Evolutionary conservation across 495 filamentous ascomycete species (phyloP).

Genomic region (Penicillium herquei): DNA sequence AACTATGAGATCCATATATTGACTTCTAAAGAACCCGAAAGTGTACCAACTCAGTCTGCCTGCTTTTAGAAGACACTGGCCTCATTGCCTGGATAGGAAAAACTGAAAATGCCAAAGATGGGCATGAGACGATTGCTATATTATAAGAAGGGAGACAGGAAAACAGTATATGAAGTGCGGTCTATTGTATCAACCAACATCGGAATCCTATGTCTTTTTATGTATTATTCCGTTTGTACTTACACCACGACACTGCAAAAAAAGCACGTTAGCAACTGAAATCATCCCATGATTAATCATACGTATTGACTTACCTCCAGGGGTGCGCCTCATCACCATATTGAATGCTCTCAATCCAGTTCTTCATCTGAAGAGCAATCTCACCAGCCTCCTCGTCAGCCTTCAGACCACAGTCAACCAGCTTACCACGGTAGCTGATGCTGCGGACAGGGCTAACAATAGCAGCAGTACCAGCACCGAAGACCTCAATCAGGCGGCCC

Average conservation of each 20-base stretch:
- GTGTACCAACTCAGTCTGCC: too few species aligned
- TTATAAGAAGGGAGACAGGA: too few species aligned
- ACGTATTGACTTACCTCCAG: slow-evolving; percentile 61
- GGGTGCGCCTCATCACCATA: slow-evolving; percentile 89
- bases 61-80: too few species aligned
- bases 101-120: too few species aligned
- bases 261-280: slow-evolving; percentile 13
- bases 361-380: slow-evolving; percentile 81
- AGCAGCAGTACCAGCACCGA: slow-evolving; percentile 88
- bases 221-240: not conserved
- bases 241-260: slow-evolving; percentile 29
- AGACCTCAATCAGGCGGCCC: slow-evolving; percentile 85
- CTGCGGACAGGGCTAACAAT: slow-evolving; percentile 71
- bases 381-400: slow-evolving; percentile 82
- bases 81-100: too few species aligned
- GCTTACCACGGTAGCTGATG: slow-evolving; percentile 78
- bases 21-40: too few species aligned
- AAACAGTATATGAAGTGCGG: too few species aligned
- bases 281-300: not conserved
- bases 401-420: slow-evolving; percentile 75
- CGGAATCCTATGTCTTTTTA: too few species aligned
- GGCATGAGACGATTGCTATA: too few species aligned
- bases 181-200: too few species aligned
- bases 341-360: slow-evolving; percentile 92
- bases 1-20: too few species aligned